Base-by-base conservation (phyloP, 371 early-diverging fungal genomes). In the Basidiobolus meristosporus region DNA sequence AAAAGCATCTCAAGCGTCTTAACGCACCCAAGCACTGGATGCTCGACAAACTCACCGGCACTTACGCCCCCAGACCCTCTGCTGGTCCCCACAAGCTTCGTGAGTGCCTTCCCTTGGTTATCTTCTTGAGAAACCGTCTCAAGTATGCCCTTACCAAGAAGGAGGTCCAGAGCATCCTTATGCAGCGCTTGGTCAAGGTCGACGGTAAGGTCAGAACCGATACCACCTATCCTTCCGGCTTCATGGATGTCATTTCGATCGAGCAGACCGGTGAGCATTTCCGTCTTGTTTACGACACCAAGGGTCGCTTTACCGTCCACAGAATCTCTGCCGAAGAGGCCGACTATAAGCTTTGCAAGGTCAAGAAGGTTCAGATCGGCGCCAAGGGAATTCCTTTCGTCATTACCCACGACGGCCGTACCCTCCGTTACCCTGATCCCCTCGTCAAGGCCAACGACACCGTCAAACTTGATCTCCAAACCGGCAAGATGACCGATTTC, bases 1-100 rank as follows among this genome's bases (percentile, higher is more conserved):
- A 88, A 73, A 97, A 98, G 77, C 99, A 99, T 76, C 75, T 98
- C 78, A 99, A 99, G 90, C 89, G 99, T 68, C 79, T 99, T 57
- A 78, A 73, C 57, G 98, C 99, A 48, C 98, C 98, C 68, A 90
- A 86, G 76, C 93, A 96, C 77, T 99, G 99, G 99, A 95, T 98
- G 90, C 81, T 99, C 54, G 97, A 97, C 84, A 99, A 99, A 71
- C 77, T 92, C 35, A 82, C 89, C 60, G 97, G 95, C 44, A 86
- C 83, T 50, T 96, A 83, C 72, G 98, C 99, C 46, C 95, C 98
- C 47, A 79, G 90, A 65, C 98, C 98, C 51, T 80, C 84, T 48
- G 65, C 95, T 54, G 99, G 99, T 69, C 98, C 99, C 51, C 99
- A 99, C 87, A 95, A 92, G 82, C 77, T 85, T 52, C 83, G 91